Percentiles rank a stretch among this genome's conserved stretches.
Evolutionary conservation across 345 rosid species (phyloP).

Genomic region (Gossypium mustelinum): DNA sequence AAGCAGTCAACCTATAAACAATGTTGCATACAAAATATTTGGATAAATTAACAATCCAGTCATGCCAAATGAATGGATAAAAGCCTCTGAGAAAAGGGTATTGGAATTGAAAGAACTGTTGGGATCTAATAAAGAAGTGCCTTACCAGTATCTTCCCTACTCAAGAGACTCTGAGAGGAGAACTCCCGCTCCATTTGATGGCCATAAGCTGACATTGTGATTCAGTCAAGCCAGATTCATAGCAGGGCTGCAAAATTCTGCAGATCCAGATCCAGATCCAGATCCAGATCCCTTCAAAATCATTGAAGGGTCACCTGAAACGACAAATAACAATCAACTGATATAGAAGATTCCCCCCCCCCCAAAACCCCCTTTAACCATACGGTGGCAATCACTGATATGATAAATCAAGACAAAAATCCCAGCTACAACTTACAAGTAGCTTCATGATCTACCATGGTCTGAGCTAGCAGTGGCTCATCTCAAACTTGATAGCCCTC

Average conservation of each 20-base stretch:
- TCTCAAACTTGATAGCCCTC: constrained; percentile 17
- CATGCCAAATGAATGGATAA: not conserved
- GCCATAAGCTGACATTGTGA: constrained; percentile 59
- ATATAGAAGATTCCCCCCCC: not conserved
- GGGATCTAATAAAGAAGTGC: not conserved
- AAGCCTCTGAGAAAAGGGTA: not conserved
- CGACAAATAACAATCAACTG: not conserved
- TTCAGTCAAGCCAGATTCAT: constrained; percentile 23
- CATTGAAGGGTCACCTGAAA: constrained; percentile 23
- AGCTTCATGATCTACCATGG: constrained; percentile 1
- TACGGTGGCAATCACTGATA: not conserved
- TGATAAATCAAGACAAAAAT: constrained; percentile 8
- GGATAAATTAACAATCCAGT: too few relatives aligned
- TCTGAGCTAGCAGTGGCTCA: constrained; percentile 17
- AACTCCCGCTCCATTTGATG: constrained; percentile 70
- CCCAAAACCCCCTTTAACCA: not conserved
- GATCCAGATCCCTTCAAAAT: constrained; percentile 23
- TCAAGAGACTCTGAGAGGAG: constrained; percentile 58
- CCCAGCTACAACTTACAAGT: constrained; percentile 7
- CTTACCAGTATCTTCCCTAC: constrained; percentile 69
- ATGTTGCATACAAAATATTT: too few relatives aligned
- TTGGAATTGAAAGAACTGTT: not conserved
- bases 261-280: constrained; percentile 18
- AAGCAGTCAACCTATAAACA: too few relatives aligned
- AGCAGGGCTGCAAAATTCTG: constrained; percentile 14